A percentile compares a stretch with the other conserved stretches of the same genome.
These are phyloP conservation scores for Hypoxylon crocopeplum DNA, from an alignment of 495 filamentous ascomycete genomes.

Conservation along the genomic window DNA sequence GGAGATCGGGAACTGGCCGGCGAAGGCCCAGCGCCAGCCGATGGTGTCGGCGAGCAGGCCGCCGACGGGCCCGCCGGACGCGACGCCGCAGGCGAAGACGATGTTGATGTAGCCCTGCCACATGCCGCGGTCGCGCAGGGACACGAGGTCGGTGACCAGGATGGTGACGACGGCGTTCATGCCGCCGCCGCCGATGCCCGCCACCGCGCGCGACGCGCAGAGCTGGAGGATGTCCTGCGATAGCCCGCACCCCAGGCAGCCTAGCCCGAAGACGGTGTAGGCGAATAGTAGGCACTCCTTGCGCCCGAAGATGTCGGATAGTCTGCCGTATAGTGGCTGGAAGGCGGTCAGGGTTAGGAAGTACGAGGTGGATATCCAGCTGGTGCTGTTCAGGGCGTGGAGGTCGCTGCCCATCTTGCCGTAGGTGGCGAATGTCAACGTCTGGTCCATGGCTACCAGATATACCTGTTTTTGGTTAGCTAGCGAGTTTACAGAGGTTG, in stretches of 20 bases:
- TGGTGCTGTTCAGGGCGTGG: constrained; percentile 77
- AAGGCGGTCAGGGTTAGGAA: constrained; percentile 82
- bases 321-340: constrained; percentile 79
- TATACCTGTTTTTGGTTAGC: constrained; percentile 58
- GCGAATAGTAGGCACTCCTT: constrained; percentile 75
- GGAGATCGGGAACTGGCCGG: constrained; percentile 74
- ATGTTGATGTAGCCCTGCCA: constrained; percentile 89
- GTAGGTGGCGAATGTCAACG: constrained; percentile 80
- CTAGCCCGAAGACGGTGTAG: constrained; percentile 76
- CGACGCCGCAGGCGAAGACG: constrained; percentile 73
- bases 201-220: constrained; percentile 67
- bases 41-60: constrained; percentile 77
- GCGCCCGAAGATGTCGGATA: constrained; percentile 85
- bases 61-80: constrained; percentile 76
- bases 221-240: constrained; percentile 72
- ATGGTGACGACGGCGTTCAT: constrained; percentile 85
- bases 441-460: constrained; percentile 79
- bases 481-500: background rate
- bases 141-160: constrained; percentile 77
- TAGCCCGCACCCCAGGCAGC: constrained; percentile 75
- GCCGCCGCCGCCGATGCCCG: constrained; percentile 81
- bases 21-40: constrained; percentile 86
- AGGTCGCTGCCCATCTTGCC: constrained; percentile 83
- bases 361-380: constrained; percentile 85
- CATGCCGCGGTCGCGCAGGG: constrained; percentile 75